Conservation (phyloP, 495 filamentous ascomycete species). For the Penicillium fimorum region DNA sequence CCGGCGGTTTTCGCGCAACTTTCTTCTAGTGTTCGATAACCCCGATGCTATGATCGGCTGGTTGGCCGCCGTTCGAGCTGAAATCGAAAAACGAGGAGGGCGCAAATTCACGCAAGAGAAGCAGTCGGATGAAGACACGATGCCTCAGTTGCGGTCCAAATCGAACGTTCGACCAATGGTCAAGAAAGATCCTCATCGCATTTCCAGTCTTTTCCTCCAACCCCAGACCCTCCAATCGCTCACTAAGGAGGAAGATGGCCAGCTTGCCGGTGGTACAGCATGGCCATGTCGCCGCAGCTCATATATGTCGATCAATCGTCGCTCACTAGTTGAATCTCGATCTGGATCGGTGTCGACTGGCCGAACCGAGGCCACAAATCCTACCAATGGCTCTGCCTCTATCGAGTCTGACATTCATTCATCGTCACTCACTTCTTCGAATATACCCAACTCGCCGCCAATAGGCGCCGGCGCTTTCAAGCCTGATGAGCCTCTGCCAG, state of each 20-base stretch:
- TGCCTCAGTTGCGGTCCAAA: slow-evolving; percentile 42
- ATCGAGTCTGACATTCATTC: slow-evolving; percentile 24
- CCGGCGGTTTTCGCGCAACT: slow-evolving; percentile 60
- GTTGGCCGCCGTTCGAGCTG: slow-evolving; percentile 60
- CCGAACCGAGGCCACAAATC: slow-evolving; percentile 28
- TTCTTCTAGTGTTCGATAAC: slow-evolving; percentile 77
- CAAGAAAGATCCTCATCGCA: slow-evolving; percentile 55
- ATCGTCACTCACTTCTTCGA: slow-evolving; percentile 20
- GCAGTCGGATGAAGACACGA: slow-evolving; percentile 33
- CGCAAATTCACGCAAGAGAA: slow-evolving; percentile 61
- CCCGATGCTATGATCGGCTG: slow-evolving; percentile 86
- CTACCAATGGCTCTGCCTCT: slow-evolving; percentile 16
- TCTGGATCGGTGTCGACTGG: slow-evolving; percentile 34
- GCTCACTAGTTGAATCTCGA: slow-evolving; percentile 34
- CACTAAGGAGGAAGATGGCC: slow-evolving; percentile 30
- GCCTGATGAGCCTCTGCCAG: slow-evolving; percentile 15
- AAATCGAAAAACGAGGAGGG: slow-evolving; percentile 68
- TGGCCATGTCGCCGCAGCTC: slow-evolving; percentile 34
- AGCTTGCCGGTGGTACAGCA: slow-evolving; percentile 23
- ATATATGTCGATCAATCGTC: slow-evolving; percentile 32
- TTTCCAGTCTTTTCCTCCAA: slow-evolving; percentile 61
- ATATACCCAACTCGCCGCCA: slow-evolving; percentile 19
- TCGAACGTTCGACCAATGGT: slow-evolving; percentile 38
- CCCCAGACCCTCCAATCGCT: slow-evolving; percentile 37
- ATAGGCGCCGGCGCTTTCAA: slow-evolving; percentile 12